Evolutionary conservation across 108 stramenopile genomes (phyloP), one percentile per base, ranked within the genome.

Genomic region (Nitzschia sp.): DNA sequence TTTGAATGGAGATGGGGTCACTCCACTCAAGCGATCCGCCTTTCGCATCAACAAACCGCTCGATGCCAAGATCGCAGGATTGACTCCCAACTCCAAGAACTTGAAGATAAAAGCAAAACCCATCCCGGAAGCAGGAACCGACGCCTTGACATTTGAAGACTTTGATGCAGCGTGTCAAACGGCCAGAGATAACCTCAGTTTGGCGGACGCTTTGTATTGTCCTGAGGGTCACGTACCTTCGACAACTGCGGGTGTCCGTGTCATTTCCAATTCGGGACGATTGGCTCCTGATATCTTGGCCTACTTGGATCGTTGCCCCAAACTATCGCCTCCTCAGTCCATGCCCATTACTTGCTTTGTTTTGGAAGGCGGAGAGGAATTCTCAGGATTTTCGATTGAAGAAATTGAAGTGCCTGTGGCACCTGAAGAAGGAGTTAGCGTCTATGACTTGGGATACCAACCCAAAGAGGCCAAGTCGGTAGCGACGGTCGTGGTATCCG

Each of bases 21-120:
- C 93, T 1, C 89, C 89, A n/a, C 71, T 91, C 17, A 87, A 91
- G 63, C 81, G 86, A 58, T 73, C 80, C 28, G 90, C 93, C 44
- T 94, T 91, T 62, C 93, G 93, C 5, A 94, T 94, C 63, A 88
- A 86, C 73, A 94, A 94, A 59, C 86, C 93, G 1, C 64, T 94
- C 9, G 93, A 94, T 68, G 63, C 91, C 23, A 91, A 88, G 63
- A 76, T 91, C 9, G 93, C 93, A 8, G 88, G 90, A 8, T 59
- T 91, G 47, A 28, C 63, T 4, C 58, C 76, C 15, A 88, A 88
- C 30, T 72, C 76, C 45, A 76, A 71, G n/a, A 83, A 64, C 19
- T 70, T 94, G n/a, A 87, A 84, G 63, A 87, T 92, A 17, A 81
- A 75, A 9, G 79, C 75, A 28, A 55, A 33, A 29, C 73, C 81